Base-by-base conservation (phyloP, 2,329 filamentous ascomycete species). In the Orbilia brochopaga region DNA sequence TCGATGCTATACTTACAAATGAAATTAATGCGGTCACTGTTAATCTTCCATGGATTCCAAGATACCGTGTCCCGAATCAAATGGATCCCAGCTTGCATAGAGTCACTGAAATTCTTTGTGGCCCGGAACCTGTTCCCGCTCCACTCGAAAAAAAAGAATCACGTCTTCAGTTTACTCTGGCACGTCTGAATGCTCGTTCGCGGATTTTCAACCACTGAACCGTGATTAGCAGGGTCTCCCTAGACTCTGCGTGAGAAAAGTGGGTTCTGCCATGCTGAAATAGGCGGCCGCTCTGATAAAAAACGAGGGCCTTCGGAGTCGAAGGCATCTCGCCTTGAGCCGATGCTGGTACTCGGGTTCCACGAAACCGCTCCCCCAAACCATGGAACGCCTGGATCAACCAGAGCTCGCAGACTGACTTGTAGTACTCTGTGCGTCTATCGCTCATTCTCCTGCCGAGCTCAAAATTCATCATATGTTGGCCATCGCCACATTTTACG, bases 191-290 rank as follows among this genome's bases (percentile, higher is more conserved):
- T 32, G 21, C 48, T 56, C 64, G 55, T 56, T 37, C 40, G 51
- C 67, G 55, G 67, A 48, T 65, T 72, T 55, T 42, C 50, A 72
- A 50, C 42, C 19, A 3, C 40, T 65, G 67, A 72, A 72, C 67
- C 67, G 67, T 65, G 60, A 61, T 59, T 72, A 59, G 44, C 67
- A 72, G 60, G 67, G 67, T 35, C 42, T 72, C 67, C 67, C 67
- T 32, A 61, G 67, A 53, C 42, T 59, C 7, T 37, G 32, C 53
- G 11, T 42, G 60, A 40, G 19, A 64, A 44, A 11, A 5, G 11
- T 48, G 44, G 44, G 44, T 21, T 10, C 17, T 21, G 44, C 44
- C 44, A 3, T 48, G 44, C 19, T 15, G 13, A 15, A 42, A 15
- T 13, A 15, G n/a, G 37, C 13, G n/a, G 13, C 3, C 37, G 4